Percentiles rank a stretch among this genome's conserved stretches.
Evolutionary conservation across 1,139 yeast genomes (phyloP).

Genomic region (Waltiozyma sp.): DNA sequence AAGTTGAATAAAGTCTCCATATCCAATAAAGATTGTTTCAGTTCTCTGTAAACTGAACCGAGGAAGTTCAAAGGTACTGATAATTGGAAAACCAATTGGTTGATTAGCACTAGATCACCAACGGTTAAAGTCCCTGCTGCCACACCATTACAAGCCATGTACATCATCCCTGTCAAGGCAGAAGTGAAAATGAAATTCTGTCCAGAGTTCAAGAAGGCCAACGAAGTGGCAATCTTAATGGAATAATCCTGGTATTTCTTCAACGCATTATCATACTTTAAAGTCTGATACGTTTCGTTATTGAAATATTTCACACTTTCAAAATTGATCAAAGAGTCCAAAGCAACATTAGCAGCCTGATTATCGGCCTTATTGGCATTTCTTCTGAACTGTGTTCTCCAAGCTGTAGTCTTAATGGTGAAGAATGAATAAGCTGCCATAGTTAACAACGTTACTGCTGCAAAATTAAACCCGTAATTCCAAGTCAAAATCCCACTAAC

Average conservation of each 20-base stretch:
- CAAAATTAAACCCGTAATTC: conserved; percentile 82
- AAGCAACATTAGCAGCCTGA: conserved; percentile 85
- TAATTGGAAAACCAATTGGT: conserved; percentile 90
- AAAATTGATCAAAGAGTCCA: conserved; percentile 87
- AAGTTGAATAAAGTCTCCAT: conserved; percentile 86
- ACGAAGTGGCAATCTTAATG: conserved; percentile 83
- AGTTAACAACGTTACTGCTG: conserved; percentile 78
- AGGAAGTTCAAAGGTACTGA: conserved; percentile 89
- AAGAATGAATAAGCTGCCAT: conserved; percentile 81
- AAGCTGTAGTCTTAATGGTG: conserved; percentile 86
- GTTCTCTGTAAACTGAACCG: conserved; percentile 90
- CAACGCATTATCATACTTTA: conserved; percentile 73
- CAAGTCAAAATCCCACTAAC: conserved; percentile 92
- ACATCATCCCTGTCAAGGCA: conserved; percentile 96
- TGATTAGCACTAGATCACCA: conserved; percentile 92
- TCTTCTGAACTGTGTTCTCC: conserved; percentile 91
- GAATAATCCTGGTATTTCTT: conserved; percentile 69
- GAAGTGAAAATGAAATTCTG: conserved; percentile 85
- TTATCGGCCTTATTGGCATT: conserved; percentile 92
- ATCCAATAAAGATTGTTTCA: conserved; percentile 83
- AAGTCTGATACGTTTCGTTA: conserved; percentile 70
- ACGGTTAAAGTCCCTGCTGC: conserved; percentile 74
- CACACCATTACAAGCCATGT: conserved; percentile 95
- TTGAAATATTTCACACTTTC: conserved; percentile 94
- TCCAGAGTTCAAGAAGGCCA: conserved; percentile 84